Percentiles rank a stretch among this genome's conserved stretches.
These are phyloP conservation scores for Phytophthora constricta DNA, from an alignment of 352 stramenopile genomes.

Conservation along the genomic window DNA sequence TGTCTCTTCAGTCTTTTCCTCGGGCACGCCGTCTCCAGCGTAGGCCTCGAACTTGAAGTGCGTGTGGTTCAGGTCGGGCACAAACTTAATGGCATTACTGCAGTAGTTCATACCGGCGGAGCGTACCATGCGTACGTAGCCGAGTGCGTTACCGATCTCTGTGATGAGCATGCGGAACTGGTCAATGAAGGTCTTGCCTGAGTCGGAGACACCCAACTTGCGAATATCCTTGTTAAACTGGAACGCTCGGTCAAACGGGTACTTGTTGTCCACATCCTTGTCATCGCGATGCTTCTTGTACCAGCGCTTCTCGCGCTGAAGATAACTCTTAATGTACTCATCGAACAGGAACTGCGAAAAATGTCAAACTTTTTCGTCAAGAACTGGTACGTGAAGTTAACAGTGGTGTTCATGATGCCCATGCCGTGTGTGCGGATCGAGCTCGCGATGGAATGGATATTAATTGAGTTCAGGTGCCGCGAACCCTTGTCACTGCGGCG, in stretches of 20 bases:
- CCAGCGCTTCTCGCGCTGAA: slow-evolving; percentile 94
- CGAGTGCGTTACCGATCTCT: slow-evolving; percentile 93
- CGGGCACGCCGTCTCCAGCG: slow-evolving; percentile 61
- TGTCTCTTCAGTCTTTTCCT: slow-evolving; percentile 69
- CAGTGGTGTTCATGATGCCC: slow-evolving; percentile 95
- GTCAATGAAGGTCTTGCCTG: slow-evolving; percentile 90
- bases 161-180: slow-evolving; percentile 93
- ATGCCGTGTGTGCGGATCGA: slow-evolving; percentile 95
- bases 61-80: slow-evolving; percentile 89
- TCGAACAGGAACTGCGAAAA: slow-evolving; percentile 94
- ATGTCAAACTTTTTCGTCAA: slow-evolving; percentile 92
- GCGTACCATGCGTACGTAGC: slow-evolving; percentile 94
- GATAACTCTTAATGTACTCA: slow-evolving; percentile 94
- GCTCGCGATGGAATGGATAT: slow-evolving; percentile 91
- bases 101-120: slow-evolving; percentile 93
- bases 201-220: slow-evolving; percentile 86
- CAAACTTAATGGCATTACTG: slow-evolving; percentile 93
- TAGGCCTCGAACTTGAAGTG: slow-evolving; percentile 86
- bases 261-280: slow-evolving; percentile 92
- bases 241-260: slow-evolving; percentile 92
- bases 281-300: slow-evolving; percentile 93
- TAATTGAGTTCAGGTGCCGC: slow-evolving; percentile 94
- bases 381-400: slow-evolving; percentile 97
- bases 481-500: slow-evolving; percentile 90
- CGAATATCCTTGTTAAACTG: slow-evolving; percentile 93